Conservation (phyloP, 2,329 filamentous ascomycete species). For the Sporothrix pallida region DNA sequence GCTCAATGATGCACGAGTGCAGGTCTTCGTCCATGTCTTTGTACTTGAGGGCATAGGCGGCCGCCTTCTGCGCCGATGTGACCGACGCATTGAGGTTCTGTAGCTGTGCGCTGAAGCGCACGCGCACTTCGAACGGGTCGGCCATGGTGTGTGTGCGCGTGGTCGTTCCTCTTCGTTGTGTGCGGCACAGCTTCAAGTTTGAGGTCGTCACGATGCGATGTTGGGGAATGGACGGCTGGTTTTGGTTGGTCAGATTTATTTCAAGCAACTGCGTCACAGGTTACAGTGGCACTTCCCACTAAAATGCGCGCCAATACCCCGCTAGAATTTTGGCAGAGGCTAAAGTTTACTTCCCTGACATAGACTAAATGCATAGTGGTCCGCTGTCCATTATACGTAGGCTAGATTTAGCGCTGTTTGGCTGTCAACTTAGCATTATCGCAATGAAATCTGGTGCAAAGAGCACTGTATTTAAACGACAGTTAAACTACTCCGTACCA, state of each 20-base stretch:
- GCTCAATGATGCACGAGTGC: conserved; percentile 95
- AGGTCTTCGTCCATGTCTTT: conserved; percentile 95
- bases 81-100: conserved; percentile 91
- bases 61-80: conserved; percentile 87
- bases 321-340: neutral
- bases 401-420: no score
- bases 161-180: neutral
- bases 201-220: conserved; percentile 19
- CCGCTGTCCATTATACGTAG: no score
- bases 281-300: neutral
- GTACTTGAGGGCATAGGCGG: conserved; percentile 92
- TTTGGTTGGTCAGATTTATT: neutral
- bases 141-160: conserved; percentile 50
- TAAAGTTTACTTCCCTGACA: no score
- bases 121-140: conserved; percentile 97
- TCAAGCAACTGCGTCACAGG: neutral
- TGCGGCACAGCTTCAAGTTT: neutral
- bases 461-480: no score
- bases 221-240: neutral
- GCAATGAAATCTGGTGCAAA: no score
- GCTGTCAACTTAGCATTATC: no score
- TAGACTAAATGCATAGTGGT: neutral
- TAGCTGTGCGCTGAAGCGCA: conserved; percentile 91
- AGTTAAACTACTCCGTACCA: no score
- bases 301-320: neutral